A percentile compares a stretch with the other conserved stretches of the same genome.
These are phyloP conservation scores for Sicyos baderoa DNA, from an alignment of 306 rosid genomes.

Conservation along the genomic window DNA sequence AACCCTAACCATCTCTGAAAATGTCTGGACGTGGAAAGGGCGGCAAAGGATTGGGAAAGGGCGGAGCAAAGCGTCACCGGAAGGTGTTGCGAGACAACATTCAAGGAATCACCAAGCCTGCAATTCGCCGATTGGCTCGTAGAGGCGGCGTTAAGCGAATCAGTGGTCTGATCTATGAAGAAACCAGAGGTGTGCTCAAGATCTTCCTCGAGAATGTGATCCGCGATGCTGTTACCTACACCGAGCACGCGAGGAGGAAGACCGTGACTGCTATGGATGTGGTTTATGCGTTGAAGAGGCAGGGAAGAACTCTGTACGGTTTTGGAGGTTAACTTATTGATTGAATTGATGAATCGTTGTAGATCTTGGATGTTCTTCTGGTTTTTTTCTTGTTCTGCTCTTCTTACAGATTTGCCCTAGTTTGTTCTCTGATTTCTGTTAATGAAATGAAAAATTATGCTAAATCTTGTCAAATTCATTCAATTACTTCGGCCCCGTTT, in stretches of 20 bases:
- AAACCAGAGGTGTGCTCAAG: slow-evolving; percentile 3
- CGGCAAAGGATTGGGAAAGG: slow-evolving; percentile 6
- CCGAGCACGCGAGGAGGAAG: slow-evolving; percentile 4
- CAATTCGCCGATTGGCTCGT: slow-evolving; percentile 15
- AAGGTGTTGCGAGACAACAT: slow-evolving; percentile 6
- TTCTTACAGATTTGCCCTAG: too few species aligned
- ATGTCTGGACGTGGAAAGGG: slow-evolving; percentile 9
- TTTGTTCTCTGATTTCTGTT: too few species aligned
- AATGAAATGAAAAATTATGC: too few species aligned
- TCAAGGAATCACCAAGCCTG: slow-evolving; percentile 4
- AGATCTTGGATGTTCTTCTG: too few species aligned
- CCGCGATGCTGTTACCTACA: slow-evolving; percentile 10
- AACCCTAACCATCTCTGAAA: not conserved
- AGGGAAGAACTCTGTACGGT: slow-evolving; percentile 9
- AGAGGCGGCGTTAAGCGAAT: slow-evolving; percentile 4
- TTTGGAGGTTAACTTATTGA: not conserved
- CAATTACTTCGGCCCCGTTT: too few species aligned
- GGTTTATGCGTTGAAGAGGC: slow-evolving; percentile 2
- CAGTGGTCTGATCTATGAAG: slow-evolving; percentile 9
- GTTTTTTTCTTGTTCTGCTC: too few species aligned
- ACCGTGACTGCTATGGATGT: slow-evolving; percentile 14
- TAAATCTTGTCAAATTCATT: too few species aligned
- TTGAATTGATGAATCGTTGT: not conserved
- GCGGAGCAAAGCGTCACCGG: slow-evolving; percentile 9
- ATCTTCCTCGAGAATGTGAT: slow-evolving; percentile 5